Base-by-base conservation (phyloP, 139 green algal species). In the Marvania coccoides region DNA sequence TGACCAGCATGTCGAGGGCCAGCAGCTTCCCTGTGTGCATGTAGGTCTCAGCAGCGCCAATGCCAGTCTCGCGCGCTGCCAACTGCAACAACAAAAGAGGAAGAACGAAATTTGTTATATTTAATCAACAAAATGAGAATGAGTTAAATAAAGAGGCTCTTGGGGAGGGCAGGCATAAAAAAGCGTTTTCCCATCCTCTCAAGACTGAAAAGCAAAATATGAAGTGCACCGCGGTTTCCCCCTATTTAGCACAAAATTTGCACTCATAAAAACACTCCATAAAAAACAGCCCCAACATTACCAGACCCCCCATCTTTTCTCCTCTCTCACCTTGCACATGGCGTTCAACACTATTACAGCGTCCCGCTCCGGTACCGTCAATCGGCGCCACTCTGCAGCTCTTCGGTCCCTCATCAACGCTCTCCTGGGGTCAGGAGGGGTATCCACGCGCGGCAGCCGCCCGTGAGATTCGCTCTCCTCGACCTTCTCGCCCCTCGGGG, bases 1-100 rank as follows among this genome's bases (percentile, higher is more conserved):
- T 90, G 39, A 92, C 90, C 29, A 98, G 75, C 69, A 98, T 82
- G 75, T 98, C 93, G 59, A 98, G 75, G 0, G 93, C 86, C 63
- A 98, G 77, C 65, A 95, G 80, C 83, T 95, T 95, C 38, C 88
- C 88, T 61, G 83, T 63, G 47, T 88, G 78, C 65, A 88, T 74
- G 70, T 83, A 88, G 24, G 69, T 69, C 78, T 89, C 84, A 40
- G 85, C 72, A 23, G 84, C 74, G 4, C 77, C 77, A 60, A 76
- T 60, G 5, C 73, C 73, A 6, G 76, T 80, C 66, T 90, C 80
- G 3, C 80, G 66, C 2, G 80, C 77, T 24, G 77, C 80, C 67
- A 80, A 84, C 83, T 82, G 75, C 47, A 61, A 29, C 5, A 8
- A 33, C 9, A 30, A 8, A 6, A 15, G 7, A 7, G 6, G 28